Base-by-base conservation (phyloP, 108 stramenopile species). In the Cyclostephanos invisitatus region DNA sequence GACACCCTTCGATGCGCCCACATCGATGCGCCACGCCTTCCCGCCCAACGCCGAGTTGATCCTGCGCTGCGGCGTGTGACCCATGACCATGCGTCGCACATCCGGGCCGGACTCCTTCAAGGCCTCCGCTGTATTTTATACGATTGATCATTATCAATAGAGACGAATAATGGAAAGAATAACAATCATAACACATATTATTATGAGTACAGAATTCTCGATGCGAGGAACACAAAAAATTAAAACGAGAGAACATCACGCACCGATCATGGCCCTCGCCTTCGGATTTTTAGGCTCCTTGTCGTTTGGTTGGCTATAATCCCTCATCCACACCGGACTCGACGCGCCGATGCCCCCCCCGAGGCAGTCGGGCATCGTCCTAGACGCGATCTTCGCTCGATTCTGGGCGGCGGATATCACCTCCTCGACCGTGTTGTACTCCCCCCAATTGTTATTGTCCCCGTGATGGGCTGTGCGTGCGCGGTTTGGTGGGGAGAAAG, bases 241-340 rank as follows among this genome's bases (percentile, higher is more conserved):
- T 40, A 44, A 3, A 8, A 44, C 14, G 14, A 36, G 7, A 36
- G 8, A 54, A 12, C 10, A 54, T 1, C 9, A 61, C 54, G 17
- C 57, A 68, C 64, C 71, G 25, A 83, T 75, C 73, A 80, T 72
- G 12, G 64, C 58, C 47, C 75, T 80, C 9, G 83, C 85, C 28
- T 24, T 59, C 15, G 73, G 75, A 64, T 80, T 72, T 28, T 65
- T 65, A 0, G 87, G 88, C 56, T 70, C 67, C 0, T 14, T 24
- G 77, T 93, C 85, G 42, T 70, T 68, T 14, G 92, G 92, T 17
- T 60, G 62, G 35, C 79, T 81, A 62, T 89, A 93, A 67, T 86
- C 86, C 62, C 89, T 70, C 88, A 93, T 88, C 89, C 89, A 93
- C 0, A 91, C 84, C 4, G 92, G 92, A 25, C 81, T 77, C 2